Base-by-base conservation (phyloP, 2,329 filamentous ascomycete species). In the Onygena corvina region DNA sequence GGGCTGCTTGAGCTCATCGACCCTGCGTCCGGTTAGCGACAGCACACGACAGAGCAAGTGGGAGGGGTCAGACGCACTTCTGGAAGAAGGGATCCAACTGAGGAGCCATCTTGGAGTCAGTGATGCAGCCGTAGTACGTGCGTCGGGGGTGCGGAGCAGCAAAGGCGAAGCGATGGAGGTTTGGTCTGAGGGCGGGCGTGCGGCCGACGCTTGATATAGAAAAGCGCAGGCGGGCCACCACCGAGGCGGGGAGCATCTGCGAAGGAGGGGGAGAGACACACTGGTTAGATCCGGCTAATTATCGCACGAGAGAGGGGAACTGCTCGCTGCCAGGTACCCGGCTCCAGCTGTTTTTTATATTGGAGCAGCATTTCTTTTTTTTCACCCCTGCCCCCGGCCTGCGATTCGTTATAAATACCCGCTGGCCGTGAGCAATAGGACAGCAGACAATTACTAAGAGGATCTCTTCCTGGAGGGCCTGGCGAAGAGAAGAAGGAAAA, bases 71-170 rank as follows among this genome's bases (percentile, higher is more conserved):
- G 18, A 61, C 69, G 53, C 59, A 75, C 77, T 94, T 81, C 71
- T 86, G 81, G 76, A 95, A 96, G 75, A 84, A 96, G 56, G 82
- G 76, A 67, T 95, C 86, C 59, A 98, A 80, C 67, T 93, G 80
- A 53, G 88, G 86, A 50, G 87, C 86, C 86, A 95, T 94, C 67
- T 80, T 84, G 71, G 56, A 52, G 59, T 71, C 67, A 57, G 63
- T 64, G 56, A 72, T 69, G 54, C 67, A 58, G 51, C 66, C 67
- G 69, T 71, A 71, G 54, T 63, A 70, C 50, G 62, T 64, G 51
- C 67, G 31, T 48, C 48, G n/a, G n/a, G n/a, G n/a, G n/a, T 42
- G 16, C 48, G 48, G 16, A 47, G 21, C n/a, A 33, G 30, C 34
- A 27, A 48, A 42, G 42, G 44, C 23, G 33, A 14, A 35, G 20